Percentiles rank a stretch among this genome's conserved stretches.
These are phyloP conservation scores for Tylopilus subfusipes DNA, from an alignment of 768 basidiomycete species.

Conservation along the genomic window DNA sequence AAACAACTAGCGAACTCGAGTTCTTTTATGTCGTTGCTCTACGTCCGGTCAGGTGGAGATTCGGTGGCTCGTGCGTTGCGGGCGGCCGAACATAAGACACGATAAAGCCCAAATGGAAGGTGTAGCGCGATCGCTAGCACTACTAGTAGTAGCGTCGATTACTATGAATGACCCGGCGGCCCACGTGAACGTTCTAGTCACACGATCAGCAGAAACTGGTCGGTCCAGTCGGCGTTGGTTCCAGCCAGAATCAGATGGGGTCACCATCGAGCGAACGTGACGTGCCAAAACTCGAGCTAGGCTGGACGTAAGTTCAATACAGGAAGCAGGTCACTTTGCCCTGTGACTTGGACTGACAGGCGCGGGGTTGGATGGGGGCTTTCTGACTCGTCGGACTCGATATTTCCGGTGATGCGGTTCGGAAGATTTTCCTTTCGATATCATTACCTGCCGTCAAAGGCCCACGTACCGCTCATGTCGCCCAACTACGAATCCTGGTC, in stretches of 20 bases:
- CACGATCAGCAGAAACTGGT: too few relatives aligned
- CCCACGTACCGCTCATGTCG: conserved; percentile 33
- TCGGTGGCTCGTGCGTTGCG: background rate
- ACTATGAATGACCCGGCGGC: background rate
- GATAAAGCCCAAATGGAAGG: conserved; percentile 15
- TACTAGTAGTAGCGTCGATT: too few relatives aligned
- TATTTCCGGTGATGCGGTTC: conserved; percentile 17
- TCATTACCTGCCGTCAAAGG: conserved; percentile 29
- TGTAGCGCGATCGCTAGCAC: conserved; percentile 17
- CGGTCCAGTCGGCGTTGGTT: too few relatives aligned
- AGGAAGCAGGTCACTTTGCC: background rate
- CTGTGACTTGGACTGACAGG: background rate
- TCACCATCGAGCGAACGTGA: background rate
- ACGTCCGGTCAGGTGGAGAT: background rate
- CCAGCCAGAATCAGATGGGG: too few relatives aligned
- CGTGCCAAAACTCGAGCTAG: too few relatives aligned
- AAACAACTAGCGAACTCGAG: background rate
- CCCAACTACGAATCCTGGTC: conserved; percentile 51
- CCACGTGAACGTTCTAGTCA: too few relatives aligned
- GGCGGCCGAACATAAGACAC: background rate
- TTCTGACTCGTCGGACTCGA: background rate
- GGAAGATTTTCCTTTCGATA: conserved; percentile 33
- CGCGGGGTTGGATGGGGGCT: too few relatives aligned
- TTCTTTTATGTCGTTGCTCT: background rate
- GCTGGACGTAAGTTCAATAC: too few relatives aligned